These are phyloP conservation scores for Periconia sp. DNA, from an alignment of 2,329 filamentous ascomycete species.

Conservation along the genomic window DNA sequence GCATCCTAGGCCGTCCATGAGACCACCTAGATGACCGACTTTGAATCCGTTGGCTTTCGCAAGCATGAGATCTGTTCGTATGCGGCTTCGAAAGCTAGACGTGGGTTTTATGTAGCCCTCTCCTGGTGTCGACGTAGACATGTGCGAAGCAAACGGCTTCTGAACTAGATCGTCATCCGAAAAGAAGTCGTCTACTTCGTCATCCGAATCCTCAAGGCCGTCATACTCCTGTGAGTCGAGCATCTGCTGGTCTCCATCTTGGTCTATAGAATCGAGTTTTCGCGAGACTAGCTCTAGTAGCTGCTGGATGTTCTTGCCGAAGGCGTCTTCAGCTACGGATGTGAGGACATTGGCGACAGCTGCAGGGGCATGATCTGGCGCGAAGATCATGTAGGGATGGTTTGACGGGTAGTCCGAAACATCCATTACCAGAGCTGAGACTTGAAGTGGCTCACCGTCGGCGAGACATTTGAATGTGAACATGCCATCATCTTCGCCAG, in stretches of 20 bases:
- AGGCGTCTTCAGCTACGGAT: constrained; percentile 49
- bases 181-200: constrained; percentile 42
- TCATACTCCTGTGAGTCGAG: constrained; percentile 44
- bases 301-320: constrained; percentile 55
- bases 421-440: constrained; percentile 56
- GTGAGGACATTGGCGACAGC: constrained; percentile 53
- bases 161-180: constrained; percentile 42
- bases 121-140: constrained; percentile 34
- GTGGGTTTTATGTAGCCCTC: constrained; percentile 26
- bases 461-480: constrained; percentile 63
- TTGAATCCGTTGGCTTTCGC: constrained; percentile 72
- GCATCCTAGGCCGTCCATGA: constrained; percentile 54
- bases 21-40: constrained; percentile 65
- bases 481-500: constrained; percentile 74
- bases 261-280: constrained; percentile 41
- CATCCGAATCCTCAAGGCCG: constrained; percentile 39
- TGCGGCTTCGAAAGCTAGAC: constrained; percentile 40
- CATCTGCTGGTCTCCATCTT: constrained; percentile 53
- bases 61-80: constrained; percentile 66
- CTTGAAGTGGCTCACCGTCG: constrained; percentile 35
- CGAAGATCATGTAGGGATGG: constrained; percentile 65
- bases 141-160: constrained; percentile 43
- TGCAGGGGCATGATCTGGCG: constrained; percentile 54
- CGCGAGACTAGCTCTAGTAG: constrained; percentile 56
- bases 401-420: constrained; percentile 64